Conservation (phyloP, 1,284 basidiomycete genomes). For the Ustanciosporium gigantosporum region DNA sequence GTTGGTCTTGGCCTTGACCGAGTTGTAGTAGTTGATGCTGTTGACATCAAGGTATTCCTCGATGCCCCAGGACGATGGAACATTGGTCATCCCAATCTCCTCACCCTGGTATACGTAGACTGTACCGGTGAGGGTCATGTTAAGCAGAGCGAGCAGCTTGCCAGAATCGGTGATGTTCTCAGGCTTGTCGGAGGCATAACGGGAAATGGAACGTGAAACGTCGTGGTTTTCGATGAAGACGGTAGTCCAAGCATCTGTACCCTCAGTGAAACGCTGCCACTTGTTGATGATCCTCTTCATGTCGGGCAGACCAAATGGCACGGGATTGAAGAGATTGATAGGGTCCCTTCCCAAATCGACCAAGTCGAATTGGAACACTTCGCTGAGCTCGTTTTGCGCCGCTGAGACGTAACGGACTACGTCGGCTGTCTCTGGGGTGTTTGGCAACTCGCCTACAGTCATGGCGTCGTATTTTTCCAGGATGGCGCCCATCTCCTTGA, state of each 20-base stretch:
- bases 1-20: conserved; percentile 19
- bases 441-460: conserved; percentile 70
- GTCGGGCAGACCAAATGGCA: conserved; percentile 67
- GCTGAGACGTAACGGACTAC: conserved; percentile 70
- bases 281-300: conserved; percentile 68
- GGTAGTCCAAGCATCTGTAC: conserved; percentile 44
- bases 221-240: conserved; percentile 70
- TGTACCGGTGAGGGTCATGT: conserved; percentile 70
- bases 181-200: conserved; percentile 70
- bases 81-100: conserved; percentile 70
- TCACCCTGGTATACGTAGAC: conserved; percentile 73
- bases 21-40: conserved; percentile 42
- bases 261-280: conserved; percentile 66
- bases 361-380: conserved; percentile 69
- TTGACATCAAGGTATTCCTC: conserved; percentile 64
- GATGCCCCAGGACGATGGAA: conserved; percentile 71
- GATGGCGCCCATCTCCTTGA: conserved; percentile 69
- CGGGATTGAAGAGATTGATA: conserved; percentile 62
- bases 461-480: conserved; percentile 64
- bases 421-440: conserved; percentile 62
- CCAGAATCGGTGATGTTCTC: conserved; percentile 68
- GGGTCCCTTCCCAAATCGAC: conserved; percentile 65
- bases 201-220: conserved; percentile 67
- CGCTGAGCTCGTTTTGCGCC: conserved; percentile 69
- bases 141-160: conserved; percentile 70